Base-by-base conservation (phyloP, 805 yeast species). In the Candida railenensis region DNA sequence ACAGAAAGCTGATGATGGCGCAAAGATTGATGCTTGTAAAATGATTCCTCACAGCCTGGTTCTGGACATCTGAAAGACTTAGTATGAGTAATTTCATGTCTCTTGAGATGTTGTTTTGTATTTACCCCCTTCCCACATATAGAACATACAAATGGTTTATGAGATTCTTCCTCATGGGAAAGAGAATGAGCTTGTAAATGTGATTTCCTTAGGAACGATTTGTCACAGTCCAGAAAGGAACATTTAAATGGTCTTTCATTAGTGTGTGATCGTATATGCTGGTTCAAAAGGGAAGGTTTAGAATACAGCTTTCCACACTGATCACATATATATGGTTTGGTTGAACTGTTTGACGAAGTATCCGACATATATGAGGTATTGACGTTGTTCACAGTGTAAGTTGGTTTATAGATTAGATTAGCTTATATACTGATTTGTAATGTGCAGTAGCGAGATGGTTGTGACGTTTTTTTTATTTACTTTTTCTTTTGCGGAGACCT, bases 41-140 rank as follows among this genome's bases (percentile, higher is more conserved):
- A 92, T 0, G 82, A 62, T 53, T 82, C 88, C 0, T 54, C 52
- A 58, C 99, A 94, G 2, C 73, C 80, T 20, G 76, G 83, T 52
- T 76, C 69, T 2, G 76, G 55, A 62, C 97, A 89, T 20, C 52
- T 49, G 56, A 83, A 84, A 1, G 89, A 78, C 45, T 63, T 69
- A 3, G 82, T 81, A 61, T 94, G 98, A 2, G 96, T 85, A 34
- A 79, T 76, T 65, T 85, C 89, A 62, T 94, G 99, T 44, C 96
- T 76, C 50, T 76, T 80, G 47, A 89, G 70, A 58, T 91, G 97
- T 66, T 94, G 98, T 43, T 62, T 63, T 0, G 96, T 77, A 44
- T 83, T 84, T 43, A 87, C 85, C 2, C 96, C 96, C 63, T 89
- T 90, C 1, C 84, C 83, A 61, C 99, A 94, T 1, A 74, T 61